Conservation (phyloP, 768 basidiomycete genomes). For the Suillus plorans region DNA sequence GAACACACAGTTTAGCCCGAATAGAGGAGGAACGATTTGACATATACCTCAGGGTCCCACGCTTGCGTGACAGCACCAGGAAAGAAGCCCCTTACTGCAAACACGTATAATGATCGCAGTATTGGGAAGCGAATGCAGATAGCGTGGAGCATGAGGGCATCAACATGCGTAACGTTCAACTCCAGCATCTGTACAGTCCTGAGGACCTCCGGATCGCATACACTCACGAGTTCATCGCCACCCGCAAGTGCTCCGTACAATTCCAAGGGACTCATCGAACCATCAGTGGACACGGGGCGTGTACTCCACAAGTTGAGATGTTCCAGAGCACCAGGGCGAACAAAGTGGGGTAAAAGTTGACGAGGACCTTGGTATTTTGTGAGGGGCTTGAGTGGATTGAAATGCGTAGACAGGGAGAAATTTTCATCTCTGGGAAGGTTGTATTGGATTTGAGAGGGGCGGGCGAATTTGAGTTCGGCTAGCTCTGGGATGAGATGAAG, state of each 20-base stretch:
- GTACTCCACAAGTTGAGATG: constrained; percentile 6
- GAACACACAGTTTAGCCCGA: background rate
- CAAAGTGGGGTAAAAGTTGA: constrained; percentile 7
- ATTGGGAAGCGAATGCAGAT: constrained; percentile 6
- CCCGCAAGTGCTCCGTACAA: constrained; percentile 1
- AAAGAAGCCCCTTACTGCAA: background rate
- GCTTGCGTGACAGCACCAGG: background rate
- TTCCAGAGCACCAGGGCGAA: constrained; percentile 4
- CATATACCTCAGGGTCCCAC: constrained; percentile 4
- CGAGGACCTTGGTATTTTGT: constrained; percentile 8
- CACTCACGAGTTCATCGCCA: background rate
- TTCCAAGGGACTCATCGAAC: background rate
- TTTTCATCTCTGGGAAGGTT: background rate
- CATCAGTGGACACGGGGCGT: background rate
- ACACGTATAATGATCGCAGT: constrained; percentile 4
- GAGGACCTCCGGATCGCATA: constrained; percentile 1
- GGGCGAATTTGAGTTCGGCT: constrained; percentile 4
- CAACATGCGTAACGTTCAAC: constrained; percentile 1
- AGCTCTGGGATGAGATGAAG: constrained; percentile 7
- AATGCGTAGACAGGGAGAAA: background rate
- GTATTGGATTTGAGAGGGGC: background rate
- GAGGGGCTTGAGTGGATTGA: background rate
- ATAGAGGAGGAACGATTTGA: background rate
- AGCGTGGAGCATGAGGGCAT: constrained; percentile 1
- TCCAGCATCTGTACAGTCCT: constrained; percentile 1